Base-by-base conservation (phyloP, 164 flowering plant species). In the Kingdonia uniflora region DNA sequence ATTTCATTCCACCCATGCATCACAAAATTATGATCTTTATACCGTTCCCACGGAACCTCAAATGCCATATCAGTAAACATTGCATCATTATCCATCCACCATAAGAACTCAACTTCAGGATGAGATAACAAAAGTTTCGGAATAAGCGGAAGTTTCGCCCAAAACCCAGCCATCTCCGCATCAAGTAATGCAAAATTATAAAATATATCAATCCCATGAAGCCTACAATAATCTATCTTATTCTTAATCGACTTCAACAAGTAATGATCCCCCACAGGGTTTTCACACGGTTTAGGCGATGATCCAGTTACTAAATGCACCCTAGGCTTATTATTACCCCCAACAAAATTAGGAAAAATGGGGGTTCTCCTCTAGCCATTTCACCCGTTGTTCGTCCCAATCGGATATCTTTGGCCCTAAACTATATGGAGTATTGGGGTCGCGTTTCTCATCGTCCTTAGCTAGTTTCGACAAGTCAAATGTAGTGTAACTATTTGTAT, bases 71-170 rank as follows among this genome's bases (percentile, higher is more conserved):
- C 91, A 0, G 91, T 84, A 53, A 84, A 84, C 91, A 84, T 84
- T 0, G 91, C 91, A 47, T 84, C 91, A 61, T 83, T 79, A 55
- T 82, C 90, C 90, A 82, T 82, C 90, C 90, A 82, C 86, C 90
- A 82, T n/a, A 83, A 25, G 57, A 83, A 78, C 66, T 83, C 90
- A 7, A 83, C 55, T 66, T 80, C 90, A 0, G 90, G 90, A 43
- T 83, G 91, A 0, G 91, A 77, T 11, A 84, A 51, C 64, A 84
- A 45, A 8, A 84, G 76, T 68, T 77, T 79, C 57, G 85, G 49
- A 52, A 84, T 74, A 46, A 84, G 55, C 4, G 91, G 91, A 14
- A 84, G 65, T 59, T 83, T 83, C 14, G 90, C 90, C 86, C 90
- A 83, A 61, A 83, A 83, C 15, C 90, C 86, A 2, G 91, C 74